These are phyloP conservation scores for Nectriaceae sp. DNA, from an alignment of 2,329 filamentous ascomycete species.

Conservation along the genomic window DNA sequence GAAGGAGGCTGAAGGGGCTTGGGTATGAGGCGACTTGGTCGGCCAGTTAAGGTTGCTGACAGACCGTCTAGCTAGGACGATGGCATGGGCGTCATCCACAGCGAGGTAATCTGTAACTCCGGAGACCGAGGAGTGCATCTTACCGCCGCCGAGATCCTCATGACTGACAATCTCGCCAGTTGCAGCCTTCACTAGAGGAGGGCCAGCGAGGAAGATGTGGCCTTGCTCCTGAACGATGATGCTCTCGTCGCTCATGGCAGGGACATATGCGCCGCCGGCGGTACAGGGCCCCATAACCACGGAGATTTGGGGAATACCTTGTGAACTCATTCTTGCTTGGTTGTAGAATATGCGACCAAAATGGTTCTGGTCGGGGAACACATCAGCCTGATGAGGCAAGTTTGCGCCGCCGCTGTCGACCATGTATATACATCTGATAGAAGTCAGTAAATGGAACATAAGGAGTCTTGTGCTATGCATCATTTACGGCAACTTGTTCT, in stretches of 20 bases:
- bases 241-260: constrained; percentile 95
- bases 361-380: constrained; percentile 93
- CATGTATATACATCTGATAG: constrained; percentile 78
- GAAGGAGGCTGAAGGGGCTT: constrained; percentile 47
- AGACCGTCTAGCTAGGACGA: constrained; percentile 81
- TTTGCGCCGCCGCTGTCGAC: constrained; percentile 96
- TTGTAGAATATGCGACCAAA: constrained; percentile 99
- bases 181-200: constrained; percentile 91
- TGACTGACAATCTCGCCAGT: constrained; percentile 90
- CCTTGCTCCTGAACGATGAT: constrained; percentile 96
- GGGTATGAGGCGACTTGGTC: constrained; percentile 40
- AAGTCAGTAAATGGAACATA: constrained; percentile 4
- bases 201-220: constrained; percentile 96
- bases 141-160: constrained; percentile 88
- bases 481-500: constrained; percentile 73
- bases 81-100: constrained; percentile 88
- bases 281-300: constrained; percentile 98
- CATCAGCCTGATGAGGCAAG: constrained; percentile 90
- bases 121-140: constrained; percentile 85
- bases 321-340: constrained; percentile 87
- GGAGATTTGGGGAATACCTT: constrained; percentile 88
- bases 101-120: constrained; percentile 96
- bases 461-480: background rate
- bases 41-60: constrained; percentile 92
- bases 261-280: constrained; percentile 92